Evolutionary conservation across 169 alveolate genomes (phyloP).

Genomic region (Neospora caninum): DNA sequence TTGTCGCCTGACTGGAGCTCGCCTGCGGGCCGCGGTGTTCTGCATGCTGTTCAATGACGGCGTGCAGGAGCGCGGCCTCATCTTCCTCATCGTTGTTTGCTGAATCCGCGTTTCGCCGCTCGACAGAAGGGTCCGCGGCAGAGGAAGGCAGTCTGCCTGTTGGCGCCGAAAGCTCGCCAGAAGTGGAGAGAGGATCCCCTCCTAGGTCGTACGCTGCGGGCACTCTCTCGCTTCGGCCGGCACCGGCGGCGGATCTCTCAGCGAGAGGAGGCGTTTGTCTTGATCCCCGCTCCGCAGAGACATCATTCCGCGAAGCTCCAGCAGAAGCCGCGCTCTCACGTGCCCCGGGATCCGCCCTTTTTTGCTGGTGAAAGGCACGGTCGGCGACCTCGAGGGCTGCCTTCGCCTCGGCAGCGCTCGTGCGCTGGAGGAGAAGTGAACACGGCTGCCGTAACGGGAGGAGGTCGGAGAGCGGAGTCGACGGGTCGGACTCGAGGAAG

Average conservation of each 20-base stretch:
- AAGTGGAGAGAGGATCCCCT: background rate
- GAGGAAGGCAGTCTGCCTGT: background rate
- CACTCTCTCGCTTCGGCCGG: too few relatives aligned
- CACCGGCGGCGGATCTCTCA: background rate
- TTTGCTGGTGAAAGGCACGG: background rate
- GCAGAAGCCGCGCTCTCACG: background rate
- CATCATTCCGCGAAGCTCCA: background rate
- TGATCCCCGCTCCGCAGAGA: background rate
- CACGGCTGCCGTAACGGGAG: background rate
- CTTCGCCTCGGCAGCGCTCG: background rate
- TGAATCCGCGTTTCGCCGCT: background rate
- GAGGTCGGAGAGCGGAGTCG: background rate
- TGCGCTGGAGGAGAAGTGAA: background rate
- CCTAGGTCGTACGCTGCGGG: too few relatives aligned
- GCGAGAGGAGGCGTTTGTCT: background rate
- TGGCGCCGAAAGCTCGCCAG: background rate
- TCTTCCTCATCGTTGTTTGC: background rate
- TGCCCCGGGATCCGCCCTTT: background rate
- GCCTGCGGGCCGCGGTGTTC: conserved; percentile 11
- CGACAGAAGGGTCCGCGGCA: background rate
- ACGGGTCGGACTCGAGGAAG: conserved; percentile 28
- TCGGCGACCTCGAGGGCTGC: background rate
- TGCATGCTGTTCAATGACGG: conserved; percentile 24
- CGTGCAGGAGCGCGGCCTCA: background rate
- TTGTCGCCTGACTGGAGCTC: background rate